A percentile compares a stretch with the other conserved stretches of the same genome.
These are phyloP conservation scores for Potentilla sterilis DNA, from an alignment of 306 rosid genomes.

Conservation along the genomic window DNA sequence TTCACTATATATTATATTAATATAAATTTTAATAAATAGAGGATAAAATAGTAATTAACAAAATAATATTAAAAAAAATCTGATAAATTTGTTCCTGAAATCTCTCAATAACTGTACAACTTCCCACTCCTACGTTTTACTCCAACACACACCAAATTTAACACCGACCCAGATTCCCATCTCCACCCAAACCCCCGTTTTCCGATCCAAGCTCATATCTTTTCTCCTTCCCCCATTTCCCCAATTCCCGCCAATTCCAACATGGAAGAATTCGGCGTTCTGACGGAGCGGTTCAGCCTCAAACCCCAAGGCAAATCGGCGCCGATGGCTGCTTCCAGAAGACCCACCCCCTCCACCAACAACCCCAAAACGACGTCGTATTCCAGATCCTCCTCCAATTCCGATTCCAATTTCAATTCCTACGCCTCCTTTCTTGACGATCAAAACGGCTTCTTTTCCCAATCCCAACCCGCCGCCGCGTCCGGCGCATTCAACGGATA, in stretches of 20 bases:
- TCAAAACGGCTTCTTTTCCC: slow-evolving; percentile 16
- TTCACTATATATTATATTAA: too few relatives aligned
- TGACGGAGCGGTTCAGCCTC: slow-evolving; percentile 58
- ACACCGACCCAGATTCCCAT: neutral
- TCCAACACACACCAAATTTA: neutral
- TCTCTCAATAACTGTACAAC: too few relatives aligned
- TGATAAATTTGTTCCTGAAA: too few relatives aligned
- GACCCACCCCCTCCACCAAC: neutral
- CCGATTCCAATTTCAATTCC: too few relatives aligned
- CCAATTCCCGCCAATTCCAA: slow-evolving; percentile 20
- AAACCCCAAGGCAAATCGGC: slow-evolving; percentile 16
- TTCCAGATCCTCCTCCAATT: too few relatives aligned
- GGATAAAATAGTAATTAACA: too few relatives aligned
- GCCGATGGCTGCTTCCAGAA: slow-evolving; percentile 1
- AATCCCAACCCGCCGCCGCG: slow-evolving; percentile 21
- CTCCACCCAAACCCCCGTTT: slow-evolving; percentile 9
- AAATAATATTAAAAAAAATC: too few relatives aligned
- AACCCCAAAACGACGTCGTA: slow-evolving; percentile 36
- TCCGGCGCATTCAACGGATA: slow-evolving; percentile 25
- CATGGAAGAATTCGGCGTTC: slow-evolving; percentile 92
- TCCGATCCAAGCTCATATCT: neutral
- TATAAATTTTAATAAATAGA: too few relatives aligned
- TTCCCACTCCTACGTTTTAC: too few relatives aligned
- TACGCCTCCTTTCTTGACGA: slow-evolving; percentile 32
- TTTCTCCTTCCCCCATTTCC: neutral